Base-by-base conservation (phyloP, 2,329 filamentous ascomycete genomes). In the Colletotrichum sp. region DNA sequence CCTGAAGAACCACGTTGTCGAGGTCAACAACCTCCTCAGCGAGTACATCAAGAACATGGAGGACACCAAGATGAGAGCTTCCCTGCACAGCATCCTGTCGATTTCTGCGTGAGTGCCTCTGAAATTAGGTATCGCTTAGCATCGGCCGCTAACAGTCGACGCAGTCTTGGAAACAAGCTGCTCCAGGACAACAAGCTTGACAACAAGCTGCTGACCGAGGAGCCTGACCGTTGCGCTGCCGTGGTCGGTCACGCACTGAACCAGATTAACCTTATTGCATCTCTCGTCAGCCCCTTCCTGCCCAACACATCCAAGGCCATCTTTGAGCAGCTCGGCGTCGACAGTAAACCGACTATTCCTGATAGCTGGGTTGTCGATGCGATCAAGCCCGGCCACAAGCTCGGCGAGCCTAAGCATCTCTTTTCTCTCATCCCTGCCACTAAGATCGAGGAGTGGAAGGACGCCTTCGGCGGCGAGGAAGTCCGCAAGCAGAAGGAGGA, bases 341-440 rank as follows among this genome's bases (percentile, higher is more conserved):
- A 83, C 75, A 85, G 91, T 81, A 84, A 89, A 77, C 79, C 75
- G 77, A 83, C 64, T 43, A 95, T 96, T 77, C 93, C 94, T 2
- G 90, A 93, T 77, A 88, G 87, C 60, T 97, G 94, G 93, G 82
- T 83, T 21, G 84, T 86, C n/a, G 88, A 91, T 77, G 85, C 88
- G 4, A 87, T 97, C 78, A 89, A 92, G 80, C 89, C 93, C 2
- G 94, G 94, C 73, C 95, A 98, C 86, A 93, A 93, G 82, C 94
- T 98, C 78, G 95, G 95, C 79, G 93, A 94, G 82, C 92, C 96
- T 1, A 91, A 92, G 78, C 93, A 95, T 57, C 89, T 98, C 36
- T 98, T 98, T 86, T 91, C 91, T n/a, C 91, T 90, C 70, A 98
- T 98, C 81, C 94, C 96, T 78, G 89, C 93, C 12, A 93, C 94